Evolutionary conservation across 129 eudicot genomes (phyloP).

Genomic region (Flaveria robusta): DNA sequence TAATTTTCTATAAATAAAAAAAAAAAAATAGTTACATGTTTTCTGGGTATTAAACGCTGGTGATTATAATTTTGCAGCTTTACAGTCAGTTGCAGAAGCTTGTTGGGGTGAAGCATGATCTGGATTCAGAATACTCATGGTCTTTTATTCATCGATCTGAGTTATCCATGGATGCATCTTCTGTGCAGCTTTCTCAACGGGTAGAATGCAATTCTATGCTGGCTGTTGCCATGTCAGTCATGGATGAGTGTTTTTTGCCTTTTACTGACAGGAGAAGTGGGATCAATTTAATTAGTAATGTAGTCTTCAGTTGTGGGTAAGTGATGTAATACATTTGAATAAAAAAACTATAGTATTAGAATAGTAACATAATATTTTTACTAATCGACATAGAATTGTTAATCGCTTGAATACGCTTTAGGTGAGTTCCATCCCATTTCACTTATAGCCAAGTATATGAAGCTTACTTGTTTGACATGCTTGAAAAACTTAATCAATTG

Average conservation of each 20-base stretch:
- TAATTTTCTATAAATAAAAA: too few species aligned
- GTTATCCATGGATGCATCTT: constrained; percentile 40
- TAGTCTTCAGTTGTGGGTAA: constrained; percentile 91
- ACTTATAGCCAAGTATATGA: not conserved
- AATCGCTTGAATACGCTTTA: not conserved
- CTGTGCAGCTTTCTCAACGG: constrained; percentile 47
- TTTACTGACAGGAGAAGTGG: constrained; percentile 73
- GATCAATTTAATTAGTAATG: constrained; percentile 77
- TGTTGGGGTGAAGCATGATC: constrained; percentile 78
- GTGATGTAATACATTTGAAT: constrained; percentile 19
- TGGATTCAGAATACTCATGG: constrained; percentile 84
- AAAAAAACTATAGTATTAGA: not conserved
- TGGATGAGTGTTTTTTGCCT: constrained; percentile 95
- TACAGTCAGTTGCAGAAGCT: constrained; percentile 65
- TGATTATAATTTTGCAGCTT: constrained; percentile 47
- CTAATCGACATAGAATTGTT: not conserved
- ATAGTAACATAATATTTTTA: not conserved
- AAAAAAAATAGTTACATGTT: not conserved
- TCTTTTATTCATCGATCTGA: constrained; percentile 71
- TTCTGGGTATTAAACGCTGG: not conserved
- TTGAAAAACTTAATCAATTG: not conserved
- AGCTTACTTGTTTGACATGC: not conserved
- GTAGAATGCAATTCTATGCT: constrained; percentile 85
- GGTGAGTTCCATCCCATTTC: not conserved
- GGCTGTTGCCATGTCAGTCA: constrained; percentile 80